These are phyloP conservation scores for Aquanectria penicillioides DNA, from an alignment of 2,329 filamentous ascomycete genomes.

Conservation along the genomic window DNA sequence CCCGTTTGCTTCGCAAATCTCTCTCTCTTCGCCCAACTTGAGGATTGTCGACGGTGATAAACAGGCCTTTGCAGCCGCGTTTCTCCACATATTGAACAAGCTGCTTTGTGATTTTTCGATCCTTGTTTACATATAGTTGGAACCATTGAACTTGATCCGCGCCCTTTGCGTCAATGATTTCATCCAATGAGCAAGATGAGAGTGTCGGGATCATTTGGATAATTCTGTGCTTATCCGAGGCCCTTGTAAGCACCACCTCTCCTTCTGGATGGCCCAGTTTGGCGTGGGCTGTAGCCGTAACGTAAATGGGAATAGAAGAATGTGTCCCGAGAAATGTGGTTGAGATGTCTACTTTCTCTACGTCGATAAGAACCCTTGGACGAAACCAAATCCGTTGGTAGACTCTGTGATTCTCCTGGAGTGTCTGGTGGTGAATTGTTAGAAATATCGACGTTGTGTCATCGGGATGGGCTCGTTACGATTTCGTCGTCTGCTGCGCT, in stretches of 20 bases:
- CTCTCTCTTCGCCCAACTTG: constrained; percentile 96
- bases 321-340: constrained; percentile 95
- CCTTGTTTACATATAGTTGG: constrained; percentile 97
- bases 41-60: constrained; percentile 98
- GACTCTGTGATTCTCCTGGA: constrained; percentile 94
- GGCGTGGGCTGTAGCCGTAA: constrained; percentile 94
- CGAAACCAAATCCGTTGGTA: constrained; percentile 99
- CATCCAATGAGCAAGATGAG: constrained; percentile 96
- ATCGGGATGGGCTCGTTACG: constrained; percentile 38
- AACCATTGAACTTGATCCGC: constrained; percentile 93
- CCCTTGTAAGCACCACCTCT: constrained; percentile 89
- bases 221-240: constrained; percentile 85
- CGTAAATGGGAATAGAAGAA: constrained; percentile 89
- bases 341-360: constrained; percentile 84
- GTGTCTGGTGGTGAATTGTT: constrained; percentile 65
- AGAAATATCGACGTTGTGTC: not conserved
- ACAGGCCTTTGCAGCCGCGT: constrained; percentile 92
- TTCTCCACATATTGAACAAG: constrained; percentile 93
- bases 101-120: constrained; percentile 86
- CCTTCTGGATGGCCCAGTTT: constrained; percentile 95
- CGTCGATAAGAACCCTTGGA: constrained; percentile 87
- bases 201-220: constrained; percentile 99
- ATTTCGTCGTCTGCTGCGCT: constrained; percentile 74
- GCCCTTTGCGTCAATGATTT: constrained; percentile 86
- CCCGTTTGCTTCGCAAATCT: constrained; percentile 97